Conservation (phyloP, 2,329 filamentous ascomycete species). For the Laburnicola sp. region DNA sequence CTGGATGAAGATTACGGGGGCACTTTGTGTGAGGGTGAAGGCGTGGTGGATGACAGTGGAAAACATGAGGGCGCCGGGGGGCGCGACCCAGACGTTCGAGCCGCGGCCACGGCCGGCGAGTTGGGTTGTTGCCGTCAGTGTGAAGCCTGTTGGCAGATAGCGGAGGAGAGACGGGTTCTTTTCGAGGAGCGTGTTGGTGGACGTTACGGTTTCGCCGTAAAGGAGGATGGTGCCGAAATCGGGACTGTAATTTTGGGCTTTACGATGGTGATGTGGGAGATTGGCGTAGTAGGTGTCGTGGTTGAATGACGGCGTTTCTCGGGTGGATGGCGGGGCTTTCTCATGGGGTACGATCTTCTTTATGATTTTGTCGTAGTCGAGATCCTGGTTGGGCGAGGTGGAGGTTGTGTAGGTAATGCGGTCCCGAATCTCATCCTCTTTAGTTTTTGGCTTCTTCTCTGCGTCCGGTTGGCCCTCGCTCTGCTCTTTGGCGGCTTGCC, state of each 20-base stretch:
- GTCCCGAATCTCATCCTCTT: conserved; percentile 35
- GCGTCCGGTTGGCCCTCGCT: conserved; percentile 21
- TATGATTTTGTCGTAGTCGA: conserved; percentile 73
- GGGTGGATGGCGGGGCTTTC: conserved; percentile 64
- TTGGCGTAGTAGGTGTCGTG: conserved; percentile 77
- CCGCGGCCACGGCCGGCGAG: conserved; percentile 86
- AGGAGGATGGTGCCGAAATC: conserved; percentile 77
- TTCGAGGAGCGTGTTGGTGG: conserved; percentile 90
- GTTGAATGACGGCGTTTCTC: conserved; percentile 83
- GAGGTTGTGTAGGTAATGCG: conserved; percentile 32
- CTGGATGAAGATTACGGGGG: conserved; percentile 89
- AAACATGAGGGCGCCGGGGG: conserved; percentile 82
- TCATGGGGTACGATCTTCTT: conserved; percentile 78
- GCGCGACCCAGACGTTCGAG: conserved; percentile 92
- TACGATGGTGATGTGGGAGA: conserved; percentile 66
- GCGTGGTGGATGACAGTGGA: conserved; percentile 86
- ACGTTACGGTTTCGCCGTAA: conserved; percentile 91
- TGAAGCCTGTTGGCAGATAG: conserved; percentile 81
- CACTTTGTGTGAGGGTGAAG: conserved; percentile 67
- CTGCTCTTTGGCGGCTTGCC: conserved; percentile 27
- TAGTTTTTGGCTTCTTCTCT: conserved; percentile 27
- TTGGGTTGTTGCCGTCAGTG: conserved; percentile 82
- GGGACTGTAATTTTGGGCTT: conserved; percentile 57
- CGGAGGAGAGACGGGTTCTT: conserved; percentile 84
- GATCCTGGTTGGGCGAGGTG: conserved; percentile 58